A percentile compares a stretch with the other conserved stretches of the same genome.
Conservation (phyloP, 495 filamentous ascomycete genomes). For the Trichocladium uniseriatum region DNA sequence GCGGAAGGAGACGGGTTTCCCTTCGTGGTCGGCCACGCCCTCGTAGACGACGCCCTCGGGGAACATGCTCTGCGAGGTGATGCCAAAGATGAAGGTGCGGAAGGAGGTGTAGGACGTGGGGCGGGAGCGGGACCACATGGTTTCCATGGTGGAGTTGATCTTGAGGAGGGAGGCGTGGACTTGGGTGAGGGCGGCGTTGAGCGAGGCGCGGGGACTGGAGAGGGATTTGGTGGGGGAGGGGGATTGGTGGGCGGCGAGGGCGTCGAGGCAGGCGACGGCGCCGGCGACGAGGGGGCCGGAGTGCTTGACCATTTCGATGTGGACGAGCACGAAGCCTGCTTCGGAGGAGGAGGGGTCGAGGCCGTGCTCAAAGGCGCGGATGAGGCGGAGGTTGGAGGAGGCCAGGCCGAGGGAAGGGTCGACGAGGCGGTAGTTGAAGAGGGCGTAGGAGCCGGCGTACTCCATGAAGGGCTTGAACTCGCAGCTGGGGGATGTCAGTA, state of each 20-base stretch:
- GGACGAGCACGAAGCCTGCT: slow-evolving; percentile 79
- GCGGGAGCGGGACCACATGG: slow-evolving; percentile 80
- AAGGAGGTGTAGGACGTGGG: slow-evolving; percentile 71
- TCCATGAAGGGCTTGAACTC: slow-evolving; percentile 88
- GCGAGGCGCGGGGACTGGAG: slow-evolving; percentile 29
- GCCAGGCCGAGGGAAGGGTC: slow-evolving; percentile 56
- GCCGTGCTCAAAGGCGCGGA: slow-evolving; percentile 82
- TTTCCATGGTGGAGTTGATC: slow-evolving; percentile 73
- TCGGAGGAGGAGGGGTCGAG: slow-evolving; percentile 80
- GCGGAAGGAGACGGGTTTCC: slow-evolving; percentile 60
- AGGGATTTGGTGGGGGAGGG: slow-evolving; percentile 18
- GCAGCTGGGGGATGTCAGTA: slow-evolving; percentile 27
- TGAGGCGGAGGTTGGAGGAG: slow-evolving; percentile 71
- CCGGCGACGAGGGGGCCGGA: slow-evolving; percentile 64
- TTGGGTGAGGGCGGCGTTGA: slow-evolving; percentile 55
- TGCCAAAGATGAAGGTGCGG: slow-evolving; percentile 91
- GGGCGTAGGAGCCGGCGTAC: slow-evolving; percentile 82
- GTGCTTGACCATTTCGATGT: slow-evolving; percentile 76
- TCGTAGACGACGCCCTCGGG: slow-evolving; percentile 82
- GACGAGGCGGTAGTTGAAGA: slow-evolving; percentile 76
- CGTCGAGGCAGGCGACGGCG: slow-evolving; percentile 53
- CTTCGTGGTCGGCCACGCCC: slow-evolving; percentile 64
- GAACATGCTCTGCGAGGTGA: slow-evolving; percentile 84
- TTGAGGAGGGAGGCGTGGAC: slow-evolving; percentile 55
- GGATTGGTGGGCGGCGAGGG: slow-evolving; percentile 36